Conservation (phyloP, 176 grass and related monocot species). For the Hordeum marinum region DNA sequence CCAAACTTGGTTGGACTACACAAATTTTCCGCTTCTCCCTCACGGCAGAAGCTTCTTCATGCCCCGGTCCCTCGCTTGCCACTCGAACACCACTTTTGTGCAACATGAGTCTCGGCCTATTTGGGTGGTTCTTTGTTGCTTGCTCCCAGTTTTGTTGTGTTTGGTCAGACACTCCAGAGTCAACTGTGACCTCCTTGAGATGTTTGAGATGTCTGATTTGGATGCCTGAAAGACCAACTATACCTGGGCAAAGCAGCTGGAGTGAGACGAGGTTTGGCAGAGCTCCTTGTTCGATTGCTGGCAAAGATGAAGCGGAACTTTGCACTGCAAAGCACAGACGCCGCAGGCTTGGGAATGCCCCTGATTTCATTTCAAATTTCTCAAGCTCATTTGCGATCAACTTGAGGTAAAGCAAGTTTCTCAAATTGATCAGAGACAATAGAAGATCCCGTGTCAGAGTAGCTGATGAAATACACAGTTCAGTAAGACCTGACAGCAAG, state of each 20-base stretch:
- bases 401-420: constrained; percentile 29
- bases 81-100: not conserved
- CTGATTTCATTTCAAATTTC: constrained; percentile 11
- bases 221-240: constrained; percentile 17
- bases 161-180: not conserved
- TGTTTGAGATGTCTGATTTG: constrained; percentile 21
- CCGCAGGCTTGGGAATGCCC: constrained; percentile 23
- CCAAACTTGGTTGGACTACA: not conserved
- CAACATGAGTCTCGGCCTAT: constrained; percentile 20
- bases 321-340: constrained; percentile 13
- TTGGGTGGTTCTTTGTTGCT: constrained; percentile 25
- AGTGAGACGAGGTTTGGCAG: constrained; percentile 18
- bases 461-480: constrained; percentile 32
- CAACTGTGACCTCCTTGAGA: constrained; percentile 32
- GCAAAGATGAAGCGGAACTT: not conserved
- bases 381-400: not conserved
- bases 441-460: constrained; percentile 4
- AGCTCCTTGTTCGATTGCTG: constrained; percentile 29
- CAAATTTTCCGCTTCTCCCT: not conserved
- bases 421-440: constrained; percentile 14
- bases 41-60: not conserved
- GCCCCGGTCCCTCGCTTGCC: not conserved
- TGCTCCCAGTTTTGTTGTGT: constrained; percentile 16
- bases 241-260: not conserved
- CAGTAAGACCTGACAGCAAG: constrained; percentile 3